Evolutionary conservation across 176 grass and related monocot genomes (phyloP).

Genomic region (Ampelocalamus luodianensis): DNA sequence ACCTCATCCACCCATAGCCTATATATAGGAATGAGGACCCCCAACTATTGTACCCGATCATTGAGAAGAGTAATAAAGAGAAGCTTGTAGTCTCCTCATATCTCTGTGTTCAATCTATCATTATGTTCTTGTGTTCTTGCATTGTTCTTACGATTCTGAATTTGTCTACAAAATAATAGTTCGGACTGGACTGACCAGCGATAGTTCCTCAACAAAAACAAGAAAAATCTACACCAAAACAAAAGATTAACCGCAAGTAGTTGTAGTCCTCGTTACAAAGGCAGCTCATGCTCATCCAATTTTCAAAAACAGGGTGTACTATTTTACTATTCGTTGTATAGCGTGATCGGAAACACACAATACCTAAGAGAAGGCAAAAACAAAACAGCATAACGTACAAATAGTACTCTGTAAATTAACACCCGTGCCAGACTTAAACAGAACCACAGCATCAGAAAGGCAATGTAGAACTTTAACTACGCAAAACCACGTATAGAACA

Average conservation of each 20-base stretch:
- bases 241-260: neutral
- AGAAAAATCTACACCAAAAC: slow-evolving; percentile 7
- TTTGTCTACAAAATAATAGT: too few relatives aligned
- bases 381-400: neutral
- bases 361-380: neutral
- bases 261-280: neutral
- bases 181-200: too few relatives aligned
- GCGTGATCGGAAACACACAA: neutral
- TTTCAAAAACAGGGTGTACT: neutral
- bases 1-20: too few relatives aligned
- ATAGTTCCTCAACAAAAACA: too few relatives aligned
- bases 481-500: neutral
- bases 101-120: too few relatives aligned
- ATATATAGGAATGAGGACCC: too few relatives aligned
- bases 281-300: neutral
- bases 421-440: neutral
- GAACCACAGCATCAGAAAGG: neutral
- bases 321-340: neutral
- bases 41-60: too few relatives aligned
- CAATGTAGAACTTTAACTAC: neutral
- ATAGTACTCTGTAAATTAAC: neutral
- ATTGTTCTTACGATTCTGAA: too few relatives aligned
- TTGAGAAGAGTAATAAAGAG: too few relatives aligned
- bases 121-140: too few relatives aligned
- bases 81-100: too few relatives aligned